These are phyloP conservation scores for Sporothrix pallida DNA, from an alignment of 2,329 filamentous ascomycete species.

Conservation along the genomic window DNA sequence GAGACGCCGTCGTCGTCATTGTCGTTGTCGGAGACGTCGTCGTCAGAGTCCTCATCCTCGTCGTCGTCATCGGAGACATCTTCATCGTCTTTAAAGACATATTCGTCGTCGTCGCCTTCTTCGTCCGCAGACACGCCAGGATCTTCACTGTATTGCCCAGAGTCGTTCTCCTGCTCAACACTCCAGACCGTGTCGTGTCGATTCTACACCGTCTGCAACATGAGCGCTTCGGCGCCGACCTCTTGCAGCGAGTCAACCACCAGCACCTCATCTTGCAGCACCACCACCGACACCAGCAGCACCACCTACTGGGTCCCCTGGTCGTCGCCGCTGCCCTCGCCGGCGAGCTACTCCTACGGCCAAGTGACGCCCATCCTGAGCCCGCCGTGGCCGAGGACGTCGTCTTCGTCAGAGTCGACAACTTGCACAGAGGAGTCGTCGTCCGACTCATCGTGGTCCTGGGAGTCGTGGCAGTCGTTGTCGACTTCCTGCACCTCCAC, in stretches of 20 bases:
- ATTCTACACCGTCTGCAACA: slow-evolving; percentile 22
- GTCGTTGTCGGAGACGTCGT: background rate
- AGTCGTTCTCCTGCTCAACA: background rate
- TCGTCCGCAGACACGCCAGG: no score
- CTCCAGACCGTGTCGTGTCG: background rate
- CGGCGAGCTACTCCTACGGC: slow-evolving; percentile 1
- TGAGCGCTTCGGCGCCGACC: background rate
- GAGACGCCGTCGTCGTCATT: background rate
- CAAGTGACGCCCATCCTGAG: background rate
- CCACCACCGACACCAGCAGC: slow-evolving; percentile 26
- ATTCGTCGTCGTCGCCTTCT: no score
- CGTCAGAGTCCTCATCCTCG: no score
- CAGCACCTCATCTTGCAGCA: slow-evolving; percentile 8
- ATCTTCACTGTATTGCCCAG: no score
- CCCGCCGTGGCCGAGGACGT: background rate
- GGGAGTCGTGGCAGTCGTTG: background rate
- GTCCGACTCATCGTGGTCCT: background rate
- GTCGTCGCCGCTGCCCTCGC: slow-evolving; percentile 14
- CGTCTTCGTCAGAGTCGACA: background rate
- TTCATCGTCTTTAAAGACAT: no score
- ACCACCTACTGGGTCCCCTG: slow-evolving; percentile 14
- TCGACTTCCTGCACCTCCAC: background rate
- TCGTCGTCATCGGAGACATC: no score
- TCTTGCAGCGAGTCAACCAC: background rate
- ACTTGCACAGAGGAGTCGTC: background rate